A percentile compares a stretch with the other conserved stretches of the same genome.
phyloP scores from a whole-genome alignment of 331 rosid species.

The Stylosanthes scabra region DNA sequence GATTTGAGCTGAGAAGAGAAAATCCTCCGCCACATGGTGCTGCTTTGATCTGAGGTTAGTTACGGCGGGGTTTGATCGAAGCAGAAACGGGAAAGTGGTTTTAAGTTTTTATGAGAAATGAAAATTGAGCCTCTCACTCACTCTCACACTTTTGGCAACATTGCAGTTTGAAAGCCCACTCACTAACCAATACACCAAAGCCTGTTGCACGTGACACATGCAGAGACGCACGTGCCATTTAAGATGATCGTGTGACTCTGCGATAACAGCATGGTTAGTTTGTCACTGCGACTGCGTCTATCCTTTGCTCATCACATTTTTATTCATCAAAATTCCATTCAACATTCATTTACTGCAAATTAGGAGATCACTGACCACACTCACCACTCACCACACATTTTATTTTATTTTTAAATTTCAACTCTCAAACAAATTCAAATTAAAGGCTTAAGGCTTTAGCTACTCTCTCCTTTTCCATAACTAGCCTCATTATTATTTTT shows the following conservation, averaged over 20 bases:
- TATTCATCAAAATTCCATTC: background rate
- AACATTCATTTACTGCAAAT: background rate
- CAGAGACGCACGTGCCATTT: background rate
- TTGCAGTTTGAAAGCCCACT: background rate
- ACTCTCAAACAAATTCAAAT: no score
- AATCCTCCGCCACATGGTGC: slow-evolving; percentile 83
- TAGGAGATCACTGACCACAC: background rate
- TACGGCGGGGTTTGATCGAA: slow-evolving; percentile 7
- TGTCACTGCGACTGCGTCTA: background rate
- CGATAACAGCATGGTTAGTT: background rate
- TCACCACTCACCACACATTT: background rate
- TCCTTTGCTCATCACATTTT: no score
- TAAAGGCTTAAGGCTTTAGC: background rate
- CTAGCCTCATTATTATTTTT: no score
- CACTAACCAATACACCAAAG: no score
- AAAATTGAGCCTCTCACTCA: no score
- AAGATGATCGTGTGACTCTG: background rate
- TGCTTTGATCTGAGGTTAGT: slow-evolving; percentile 46
- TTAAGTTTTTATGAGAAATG: no score
- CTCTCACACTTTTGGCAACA: no score
- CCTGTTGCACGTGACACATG: background rate
- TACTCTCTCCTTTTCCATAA: background rate
- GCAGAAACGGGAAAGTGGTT: no score
- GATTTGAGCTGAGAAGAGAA: slow-evolving; percentile 74
- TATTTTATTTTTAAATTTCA: background rate